Conservation (phyloP, 441 rosid genomes). For the Isatis lusitanica region DNA sequence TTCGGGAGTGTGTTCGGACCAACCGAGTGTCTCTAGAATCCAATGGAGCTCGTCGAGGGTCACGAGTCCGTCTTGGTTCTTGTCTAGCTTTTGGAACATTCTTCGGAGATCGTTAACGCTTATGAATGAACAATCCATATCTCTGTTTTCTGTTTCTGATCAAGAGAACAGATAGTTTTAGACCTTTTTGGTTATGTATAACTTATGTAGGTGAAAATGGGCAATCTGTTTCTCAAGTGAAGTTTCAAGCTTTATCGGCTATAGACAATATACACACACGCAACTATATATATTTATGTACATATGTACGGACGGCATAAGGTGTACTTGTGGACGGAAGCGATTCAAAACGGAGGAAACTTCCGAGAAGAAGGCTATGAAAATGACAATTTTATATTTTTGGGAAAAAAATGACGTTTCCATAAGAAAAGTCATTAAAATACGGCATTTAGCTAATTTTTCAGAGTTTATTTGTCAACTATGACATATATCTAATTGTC, state of each 20-base stretch:
- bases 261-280: background rate
- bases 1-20: slow-evolving; percentile 35
- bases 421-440: slow-evolving; percentile 20
- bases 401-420: slow-evolving; percentile 3
- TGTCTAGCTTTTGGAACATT: slow-evolving; percentile 68
- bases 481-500: background rate
- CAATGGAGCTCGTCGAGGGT: slow-evolving; percentile 69
- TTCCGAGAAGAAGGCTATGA: slow-evolving; percentile 11
- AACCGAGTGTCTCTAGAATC: slow-evolving; percentile 59
- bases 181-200: slow-evolving; percentile 20
- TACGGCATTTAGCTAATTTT: background rate
- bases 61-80: slow-evolving; percentile 61
- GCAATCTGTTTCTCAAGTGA: background rate
- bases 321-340: slow-evolving; percentile 18
- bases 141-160: background rate
- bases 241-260: slow-evolving; percentile 16
- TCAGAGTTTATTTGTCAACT: background rate
- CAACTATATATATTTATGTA: background rate
- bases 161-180: background rate
- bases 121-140: slow-evolving; percentile 42
- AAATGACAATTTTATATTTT: background rate
- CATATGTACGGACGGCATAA: background rate
- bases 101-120: slow-evolving; percentile 48
- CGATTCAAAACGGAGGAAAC: slow-evolving; percentile 1
- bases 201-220: background rate